phyloP scores from a whole-genome alignment of 2,329 filamentous ascomycete species.

The Xylaria digitata region DNA sequence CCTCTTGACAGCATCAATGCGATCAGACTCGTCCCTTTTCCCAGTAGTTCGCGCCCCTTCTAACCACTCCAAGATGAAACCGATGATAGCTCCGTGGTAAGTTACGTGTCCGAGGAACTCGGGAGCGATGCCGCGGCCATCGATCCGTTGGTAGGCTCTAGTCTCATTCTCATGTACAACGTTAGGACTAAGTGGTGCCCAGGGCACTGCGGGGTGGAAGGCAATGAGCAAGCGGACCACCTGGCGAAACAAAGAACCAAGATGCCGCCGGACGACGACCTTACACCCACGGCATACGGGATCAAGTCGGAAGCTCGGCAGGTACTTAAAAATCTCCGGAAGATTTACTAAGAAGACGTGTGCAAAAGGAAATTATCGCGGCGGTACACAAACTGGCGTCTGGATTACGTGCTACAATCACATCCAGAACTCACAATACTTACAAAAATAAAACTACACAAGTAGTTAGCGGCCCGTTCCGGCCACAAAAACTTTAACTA shows the following conservation, averaged over 20 bases:
- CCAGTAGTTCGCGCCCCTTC: constrained; percentile 1
- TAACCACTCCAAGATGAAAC: constrained; percentile 8
- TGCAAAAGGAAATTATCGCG: neutral
- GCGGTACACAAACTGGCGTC: neutral
- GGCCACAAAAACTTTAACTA: neutral
- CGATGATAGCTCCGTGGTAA: constrained; percentile 14
- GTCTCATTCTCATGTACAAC: too few relatives aligned
- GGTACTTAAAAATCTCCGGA: neutral
- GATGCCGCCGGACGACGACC: too few relatives aligned
- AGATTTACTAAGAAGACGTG: neutral
- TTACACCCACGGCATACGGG: neutral
- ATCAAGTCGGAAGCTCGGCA: neutral
- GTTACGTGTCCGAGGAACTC: constrained; percentile 29
- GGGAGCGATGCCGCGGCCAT: constrained; percentile 13
- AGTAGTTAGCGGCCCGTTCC: neutral
- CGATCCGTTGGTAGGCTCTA: constrained; percentile 6
- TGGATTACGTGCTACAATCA: neutral
- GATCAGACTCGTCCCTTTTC: constrained; percentile 9
- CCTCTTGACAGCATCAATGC: constrained; percentile 15
- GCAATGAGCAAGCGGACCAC: too few relatives aligned
- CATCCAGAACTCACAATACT: neutral
- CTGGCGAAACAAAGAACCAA: too few relatives aligned
- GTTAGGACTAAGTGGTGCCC: too few relatives aligned
- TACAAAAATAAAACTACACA: neutral
- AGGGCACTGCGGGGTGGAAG: too few relatives aligned